phyloP scores from a whole-genome alignment of 768 basidiomycete species.

The Suillus cothurnatus region DNA sequence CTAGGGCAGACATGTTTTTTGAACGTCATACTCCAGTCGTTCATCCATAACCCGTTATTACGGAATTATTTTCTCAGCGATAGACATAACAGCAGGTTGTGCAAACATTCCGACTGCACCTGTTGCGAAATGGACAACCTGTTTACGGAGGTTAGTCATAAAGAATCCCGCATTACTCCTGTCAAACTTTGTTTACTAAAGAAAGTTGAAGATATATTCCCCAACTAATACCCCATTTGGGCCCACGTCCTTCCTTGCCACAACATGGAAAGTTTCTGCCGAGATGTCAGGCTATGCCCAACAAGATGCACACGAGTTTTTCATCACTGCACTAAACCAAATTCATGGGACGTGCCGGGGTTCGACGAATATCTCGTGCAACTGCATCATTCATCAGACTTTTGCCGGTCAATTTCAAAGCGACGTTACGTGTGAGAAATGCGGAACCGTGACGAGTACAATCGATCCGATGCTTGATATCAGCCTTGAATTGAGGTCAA shows the following conservation, averaged over 20 bases:
- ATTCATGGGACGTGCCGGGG: conserved; percentile 81
- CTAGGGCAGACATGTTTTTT: conserved; percentile 94
- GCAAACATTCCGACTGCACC: conserved; percentile 74
- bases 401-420: conserved; percentile 88
- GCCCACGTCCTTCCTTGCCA: conserved; percentile 79
- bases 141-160: conserved; percentile 61
- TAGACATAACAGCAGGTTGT: conserved; percentile 76
- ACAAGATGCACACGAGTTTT: conserved; percentile 92
- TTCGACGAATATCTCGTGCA: conserved; percentile 77
- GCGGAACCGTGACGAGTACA: conserved; percentile 75
- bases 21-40: conserved; percentile 86
- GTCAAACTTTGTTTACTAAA: neutral
- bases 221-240: conserved; percentile 67
- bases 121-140: conserved; percentile 94
- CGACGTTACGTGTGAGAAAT: conserved; percentile 87
- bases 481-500: conserved; percentile 77
- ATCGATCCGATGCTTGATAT: conserved; percentile 91
- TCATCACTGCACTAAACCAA: conserved; percentile 82
- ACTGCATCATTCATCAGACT: conserved; percentile 89
- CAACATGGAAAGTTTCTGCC: conserved; percentile 77
- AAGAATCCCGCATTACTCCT: neutral
- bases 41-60: conserved; percentile 87
- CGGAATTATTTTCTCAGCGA: conserved; percentile 90
- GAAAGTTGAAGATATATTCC: conserved; percentile 50
- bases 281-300: conserved; percentile 92